Evolutionary conservation across 768 basidiomycete species (phyloP), one percentile per base, ranked within the genome.

Genomic region (Basidioascus undulatus): DNA sequence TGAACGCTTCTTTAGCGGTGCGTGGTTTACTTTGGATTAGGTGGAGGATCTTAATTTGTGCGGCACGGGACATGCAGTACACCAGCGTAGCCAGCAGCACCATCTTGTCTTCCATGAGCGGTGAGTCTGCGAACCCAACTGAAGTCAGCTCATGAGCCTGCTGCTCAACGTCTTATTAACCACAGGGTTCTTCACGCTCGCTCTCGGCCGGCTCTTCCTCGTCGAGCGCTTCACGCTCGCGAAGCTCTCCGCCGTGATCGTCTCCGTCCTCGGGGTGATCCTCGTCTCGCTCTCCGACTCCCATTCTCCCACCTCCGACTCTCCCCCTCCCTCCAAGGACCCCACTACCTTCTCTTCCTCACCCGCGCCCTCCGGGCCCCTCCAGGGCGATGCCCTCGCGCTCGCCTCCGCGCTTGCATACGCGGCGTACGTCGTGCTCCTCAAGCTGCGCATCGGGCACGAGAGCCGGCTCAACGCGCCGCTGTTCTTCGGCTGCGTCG

Each of bases 21-120:
- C n/a, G n/a, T n/a, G n/a, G n/a, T n/a, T n/a, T n/a, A n/a, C n/a
- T n/a, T n/a, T n/a, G n/a, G n/a, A n/a, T n/a, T n/a, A n/a, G n/a
- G n/a, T n/a, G n/a, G n/a, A n/a, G n/a, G n/a, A n/a, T n/a, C n/a
- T n/a, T n/a, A n/a, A n/a, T n/a, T n/a, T n/a, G n/a, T n/a, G n/a
- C n/a, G n/a, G n/a, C n/a, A n/a, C n/a, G n/a, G n/a, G n/a, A n/a
- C n/a, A n/a, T n/a, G n/a, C n/a, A n/a, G 24, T 78, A 75, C 54
- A 96, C 89, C 2, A 83, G 75, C 51, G 87, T 94, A n/a, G 81
- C 82, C 2, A 89, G 83, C 55, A 72, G 81, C 16, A 92, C 87
- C 4, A 75, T 94, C 28, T 58, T 92, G 39, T 76, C 80, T 2
- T 74, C 76, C 52, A 87, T 74, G 65, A 86, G 82, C 48, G 84